A percentile compares a stretch with the other conserved stretches of the same genome.
Evolutionary conservation across 148 eudicot genomes (phyloP).

Genomic region (Persicaria tinctoria): DNA sequence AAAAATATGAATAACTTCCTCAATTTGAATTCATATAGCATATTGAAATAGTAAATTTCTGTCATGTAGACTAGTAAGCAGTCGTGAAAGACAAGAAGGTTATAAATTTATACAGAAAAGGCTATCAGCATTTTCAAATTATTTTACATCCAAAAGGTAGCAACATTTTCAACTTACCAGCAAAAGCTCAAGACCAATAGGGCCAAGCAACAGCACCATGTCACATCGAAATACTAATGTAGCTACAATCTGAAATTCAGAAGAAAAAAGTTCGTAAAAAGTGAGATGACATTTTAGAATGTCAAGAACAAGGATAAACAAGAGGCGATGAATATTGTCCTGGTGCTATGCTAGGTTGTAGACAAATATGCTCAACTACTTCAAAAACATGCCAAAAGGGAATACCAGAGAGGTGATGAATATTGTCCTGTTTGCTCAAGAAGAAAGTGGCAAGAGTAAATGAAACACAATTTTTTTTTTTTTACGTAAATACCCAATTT

Average conservation of each 20-base stretch:
- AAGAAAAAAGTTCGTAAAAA: conserved; percentile 14
- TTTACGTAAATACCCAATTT: neutral
- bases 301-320: neutral
- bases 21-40: neutral
- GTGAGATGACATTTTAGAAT: neutral
- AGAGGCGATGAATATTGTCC: no score
- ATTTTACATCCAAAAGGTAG: neutral
- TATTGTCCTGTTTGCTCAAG: neutral
- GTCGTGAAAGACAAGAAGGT: neutral
- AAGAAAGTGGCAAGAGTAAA: neutral
- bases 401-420: neutral
- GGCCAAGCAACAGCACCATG: conserved; percentile 68
- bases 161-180: conserved; percentile 48
- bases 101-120: neutral
- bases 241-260: conserved; percentile 64
- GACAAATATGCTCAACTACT: neutral
- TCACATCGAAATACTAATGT: conserved; percentile 87
- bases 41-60: neutral
- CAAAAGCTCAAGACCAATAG: conserved; percentile 80
- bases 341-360: neutral
- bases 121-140: neutral
- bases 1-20: neutral
- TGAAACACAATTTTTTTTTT: neutral
- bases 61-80: neutral
- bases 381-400: neutral